phyloP scores from a whole-genome alignment of 768 basidiomycete species.

The Lactarius sanguifluus region DNA sequence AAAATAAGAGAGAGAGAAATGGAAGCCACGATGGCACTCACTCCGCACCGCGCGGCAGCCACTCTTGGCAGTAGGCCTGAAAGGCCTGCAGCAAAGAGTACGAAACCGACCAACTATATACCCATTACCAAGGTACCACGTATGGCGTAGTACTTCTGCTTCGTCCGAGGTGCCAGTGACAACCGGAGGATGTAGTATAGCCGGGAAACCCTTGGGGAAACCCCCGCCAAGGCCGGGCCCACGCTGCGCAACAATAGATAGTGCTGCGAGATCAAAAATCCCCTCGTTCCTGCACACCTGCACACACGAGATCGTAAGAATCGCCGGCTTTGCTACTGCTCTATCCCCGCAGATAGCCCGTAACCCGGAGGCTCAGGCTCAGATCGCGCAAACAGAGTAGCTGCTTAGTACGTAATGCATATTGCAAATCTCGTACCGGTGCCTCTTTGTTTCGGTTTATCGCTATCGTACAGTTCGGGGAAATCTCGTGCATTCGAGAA shows the following conservation, averaged over 20 bases:
- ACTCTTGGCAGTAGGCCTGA: too few relatives aligned
- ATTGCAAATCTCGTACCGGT: too few relatives aligned
- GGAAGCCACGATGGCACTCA: background rate
- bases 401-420: background rate
- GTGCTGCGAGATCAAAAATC: background rate
- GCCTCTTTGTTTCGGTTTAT: background rate
- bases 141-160: background rate
- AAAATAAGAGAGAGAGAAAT: background rate
- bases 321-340: background rate
- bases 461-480: background rate
- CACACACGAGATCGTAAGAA: background rate
- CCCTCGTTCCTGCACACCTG: background rate
- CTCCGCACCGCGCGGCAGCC: too few relatives aligned
- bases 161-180: too few relatives aligned
- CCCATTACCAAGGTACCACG: background rate
- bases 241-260: background rate
- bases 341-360: too few relatives aligned
- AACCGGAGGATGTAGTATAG: too few relatives aligned
- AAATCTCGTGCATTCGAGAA: background rate
- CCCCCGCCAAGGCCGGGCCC: background rate
- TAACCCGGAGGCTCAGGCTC: background rate
- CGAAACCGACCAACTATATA: background rate
- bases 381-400: too few relatives aligned
- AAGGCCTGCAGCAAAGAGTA: too few relatives aligned
- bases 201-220: too few relatives aligned